These are phyloP conservation scores for Thelephora terrestris DNA, from an alignment of 1,284 basidiomycete genomes.

Conservation along the genomic window DNA sequence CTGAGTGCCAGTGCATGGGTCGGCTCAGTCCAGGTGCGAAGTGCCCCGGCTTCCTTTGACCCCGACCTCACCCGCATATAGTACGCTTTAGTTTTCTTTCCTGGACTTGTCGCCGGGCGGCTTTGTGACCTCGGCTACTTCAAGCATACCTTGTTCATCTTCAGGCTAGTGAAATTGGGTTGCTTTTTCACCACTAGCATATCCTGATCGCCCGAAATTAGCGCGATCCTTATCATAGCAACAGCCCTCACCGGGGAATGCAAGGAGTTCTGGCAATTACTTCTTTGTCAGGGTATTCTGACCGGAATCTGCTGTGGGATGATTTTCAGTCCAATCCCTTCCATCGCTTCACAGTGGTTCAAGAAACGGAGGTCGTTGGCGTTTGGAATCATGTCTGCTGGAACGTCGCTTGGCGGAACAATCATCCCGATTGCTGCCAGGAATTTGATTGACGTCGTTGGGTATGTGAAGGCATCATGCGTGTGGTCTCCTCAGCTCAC, in stretches of 20 bases:
- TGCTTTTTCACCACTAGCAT: constrained; percentile 2
- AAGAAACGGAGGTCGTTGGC: constrained; percentile 29
- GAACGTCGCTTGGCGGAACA: constrained; percentile 34
- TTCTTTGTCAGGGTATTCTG: constrained; percentile 38
- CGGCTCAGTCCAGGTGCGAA: constrained; percentile 52
- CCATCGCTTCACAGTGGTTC: constrained; percentile 40
- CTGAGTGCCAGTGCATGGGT: constrained; percentile 51
- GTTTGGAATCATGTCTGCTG: constrained; percentile 29
- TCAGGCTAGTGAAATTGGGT: constrained; percentile 1
- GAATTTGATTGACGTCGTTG: constrained; percentile 28
- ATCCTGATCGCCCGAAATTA: constrained; percentile 5
- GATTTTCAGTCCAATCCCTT: constrained; percentile 35
- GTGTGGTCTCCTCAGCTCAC: not conserved
- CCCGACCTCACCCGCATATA: constrained; percentile 8
- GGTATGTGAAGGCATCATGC: constrained; percentile 14
- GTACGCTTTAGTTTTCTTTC: constrained; percentile 37
- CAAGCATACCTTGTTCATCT: constrained; percentile 26
- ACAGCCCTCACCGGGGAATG: constrained; percentile 42
- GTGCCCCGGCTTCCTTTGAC: not conserved
- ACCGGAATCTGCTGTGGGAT: constrained; percentile 30
- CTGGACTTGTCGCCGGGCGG: constrained; percentile 38
- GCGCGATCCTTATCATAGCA: constrained; percentile 30
- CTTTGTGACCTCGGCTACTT: constrained; percentile 46
- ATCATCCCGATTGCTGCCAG: constrained; percentile 32
- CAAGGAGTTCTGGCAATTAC: constrained; percentile 41